Evolutionary conservation across 2,329 filamentous ascomycete genomes (phyloP).

Genomic region (Aureobasidium sp.): DNA sequence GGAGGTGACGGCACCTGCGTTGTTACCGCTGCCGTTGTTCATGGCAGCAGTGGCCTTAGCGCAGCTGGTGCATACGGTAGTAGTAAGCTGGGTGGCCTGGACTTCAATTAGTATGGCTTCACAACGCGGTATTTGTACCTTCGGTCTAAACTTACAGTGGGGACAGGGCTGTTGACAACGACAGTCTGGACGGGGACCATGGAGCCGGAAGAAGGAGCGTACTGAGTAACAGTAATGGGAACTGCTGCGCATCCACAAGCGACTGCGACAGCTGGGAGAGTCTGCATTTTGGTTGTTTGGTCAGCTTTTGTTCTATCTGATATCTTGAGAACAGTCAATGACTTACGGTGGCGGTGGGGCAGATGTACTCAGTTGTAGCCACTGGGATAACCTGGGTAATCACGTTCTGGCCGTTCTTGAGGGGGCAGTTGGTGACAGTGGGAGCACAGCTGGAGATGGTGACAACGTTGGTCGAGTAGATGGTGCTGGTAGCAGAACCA

Average conservation of each 20-base stretch:
- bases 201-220: conserved; percentile 14
- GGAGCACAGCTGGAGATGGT: conserved; percentile 10
- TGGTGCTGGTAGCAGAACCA: neutral
- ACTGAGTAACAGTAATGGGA: conserved; percentile 5
- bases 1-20: neutral
- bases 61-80: conserved; percentile 5
- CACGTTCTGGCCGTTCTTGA: neutral
- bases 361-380: neutral
- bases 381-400: neutral
- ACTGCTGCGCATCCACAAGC: conserved; percentile 15
- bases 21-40: neutral
- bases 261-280: conserved; percentile 17
- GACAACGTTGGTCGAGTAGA: conserved; percentile 6
- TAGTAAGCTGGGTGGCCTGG: conserved; percentile 3
- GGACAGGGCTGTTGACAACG: neutral
- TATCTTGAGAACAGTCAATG: too few species aligned
- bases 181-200: conserved; percentile 14
- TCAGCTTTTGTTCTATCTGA: too few species aligned
- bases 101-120: neutral
- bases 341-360: neutral
- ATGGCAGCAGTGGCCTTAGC: neutral
- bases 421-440: conserved; percentile 12
- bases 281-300: too few species aligned
- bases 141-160: neutral
- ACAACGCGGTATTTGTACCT: too few species aligned